phyloP scores from a whole-genome alignment of 768 basidiomycete species.

The Ramaria rubella region DNA sequence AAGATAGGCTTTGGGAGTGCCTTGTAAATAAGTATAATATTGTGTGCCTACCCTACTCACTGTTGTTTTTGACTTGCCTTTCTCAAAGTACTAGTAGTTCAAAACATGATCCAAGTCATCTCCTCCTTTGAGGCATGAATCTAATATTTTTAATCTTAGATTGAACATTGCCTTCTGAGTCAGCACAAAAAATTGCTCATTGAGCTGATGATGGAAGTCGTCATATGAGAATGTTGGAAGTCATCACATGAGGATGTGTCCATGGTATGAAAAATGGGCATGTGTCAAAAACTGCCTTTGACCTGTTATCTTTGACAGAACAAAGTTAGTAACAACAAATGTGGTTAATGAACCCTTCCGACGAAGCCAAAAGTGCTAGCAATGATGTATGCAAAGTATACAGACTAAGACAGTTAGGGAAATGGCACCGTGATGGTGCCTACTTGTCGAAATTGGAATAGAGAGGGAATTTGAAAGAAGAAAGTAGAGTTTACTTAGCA shows the following conservation, averaged over 20 bases:
- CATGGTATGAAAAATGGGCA: constrained; percentile 53
- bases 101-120: constrained; percentile 4
- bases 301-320: too few relatives aligned
- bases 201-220: constrained; percentile 42
- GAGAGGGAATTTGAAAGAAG: too few relatives aligned
- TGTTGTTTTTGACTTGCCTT: not conserved
- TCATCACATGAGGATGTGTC: too few relatives aligned
- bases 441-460: too few relatives aligned
- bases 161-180: constrained; percentile 49
- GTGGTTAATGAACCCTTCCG: too few relatives aligned
- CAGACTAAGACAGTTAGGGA: too few relatives aligned
- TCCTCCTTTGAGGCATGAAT: constrained; percentile 43
- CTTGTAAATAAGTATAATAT: not conserved
- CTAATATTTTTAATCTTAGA: constrained; percentile 57
- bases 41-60: not conserved
- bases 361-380: too few relatives aligned
- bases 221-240: constrained; percentile 50
- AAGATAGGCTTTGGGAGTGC: constrained; percentile 41
- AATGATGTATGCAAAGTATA: too few relatives aligned
- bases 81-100: not conserved
- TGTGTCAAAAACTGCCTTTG: too few relatives aligned
- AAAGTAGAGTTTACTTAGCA: too few relatives aligned
- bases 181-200: constrained; percentile 45
- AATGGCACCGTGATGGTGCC: too few relatives aligned
- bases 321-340: too few relatives aligned